Evolutionary conservation across 2,329 filamentous ascomycete species (phyloP).

Genomic region (Xylaria sp.): DNA sequence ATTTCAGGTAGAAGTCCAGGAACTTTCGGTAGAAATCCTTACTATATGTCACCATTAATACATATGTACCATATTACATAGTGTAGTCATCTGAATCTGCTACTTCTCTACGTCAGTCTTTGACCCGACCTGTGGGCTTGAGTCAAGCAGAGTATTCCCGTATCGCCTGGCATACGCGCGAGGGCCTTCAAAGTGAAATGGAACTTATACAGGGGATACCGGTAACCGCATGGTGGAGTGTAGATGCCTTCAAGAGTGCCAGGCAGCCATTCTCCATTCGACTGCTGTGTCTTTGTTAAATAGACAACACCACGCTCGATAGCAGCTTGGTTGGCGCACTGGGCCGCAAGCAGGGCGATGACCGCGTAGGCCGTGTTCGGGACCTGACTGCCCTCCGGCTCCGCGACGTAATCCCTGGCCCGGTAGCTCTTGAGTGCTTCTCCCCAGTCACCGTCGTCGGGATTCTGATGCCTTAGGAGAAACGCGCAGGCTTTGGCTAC

Average conservation of each 20-base stretch:
- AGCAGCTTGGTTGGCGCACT: neutral
- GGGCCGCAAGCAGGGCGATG: neutral
- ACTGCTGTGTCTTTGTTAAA: neutral
- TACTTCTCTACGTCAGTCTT: neutral
- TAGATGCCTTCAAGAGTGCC: neutral
- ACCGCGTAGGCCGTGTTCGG: neutral
- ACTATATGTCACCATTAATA: too few relatives aligned
- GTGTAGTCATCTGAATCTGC: neutral
- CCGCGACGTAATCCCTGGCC: neutral
- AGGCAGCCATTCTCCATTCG: neutral
- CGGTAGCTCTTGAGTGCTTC: neutral
- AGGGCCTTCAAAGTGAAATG: conserved; percentile 26
- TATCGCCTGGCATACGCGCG: conserved; percentile 7
- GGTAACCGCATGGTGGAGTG: conserved; percentile 13
- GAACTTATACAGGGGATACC: conserved; percentile 30
- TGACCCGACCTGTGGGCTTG: neutral
- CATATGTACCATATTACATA: neutral
- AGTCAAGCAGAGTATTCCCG: neutral
- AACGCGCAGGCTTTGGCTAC: neutral
- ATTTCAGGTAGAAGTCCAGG: too few relatives aligned
- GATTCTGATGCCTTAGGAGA: neutral
- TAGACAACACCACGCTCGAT: neutral
- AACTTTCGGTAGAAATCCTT: too few relatives aligned
- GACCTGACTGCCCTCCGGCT: neutral
- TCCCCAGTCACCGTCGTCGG: neutral